A percentile compares a stretch with the other conserved stretches of the same genome.
Evolutionary conservation across 2,329 filamentous ascomycete genomes (phyloP).

Genomic region (Blastomyces emzantsi): DNA sequence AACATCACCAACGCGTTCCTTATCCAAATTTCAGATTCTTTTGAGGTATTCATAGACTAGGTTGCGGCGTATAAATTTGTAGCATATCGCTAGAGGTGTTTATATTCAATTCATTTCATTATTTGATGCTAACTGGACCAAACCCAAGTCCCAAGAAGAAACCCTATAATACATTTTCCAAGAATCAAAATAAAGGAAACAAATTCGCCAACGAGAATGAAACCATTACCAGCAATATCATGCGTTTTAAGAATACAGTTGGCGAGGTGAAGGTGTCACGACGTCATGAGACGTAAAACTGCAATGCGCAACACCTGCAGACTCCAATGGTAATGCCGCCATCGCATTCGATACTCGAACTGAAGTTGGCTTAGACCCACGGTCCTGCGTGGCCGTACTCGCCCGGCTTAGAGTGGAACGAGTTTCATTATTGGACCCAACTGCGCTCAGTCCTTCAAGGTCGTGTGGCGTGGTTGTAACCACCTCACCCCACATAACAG

Average conservation of each 20-base stretch:
- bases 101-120: not conserved
- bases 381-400: not conserved
- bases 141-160: not conserved
- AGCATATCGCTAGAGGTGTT: not conserved
- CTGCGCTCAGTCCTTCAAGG: not conserved
- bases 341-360: constrained; percentile 5
- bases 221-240: not conserved
- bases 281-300: constrained; percentile 20
- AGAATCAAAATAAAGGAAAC: not conserved
- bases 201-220: not conserved
- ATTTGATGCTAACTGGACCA: not conserved
- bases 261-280: constrained; percentile 12
- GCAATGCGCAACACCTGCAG: constrained; percentile 16
- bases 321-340: constrained; percentile 9
- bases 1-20: not conserved
- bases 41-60: not conserved
- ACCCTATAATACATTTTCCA: not conserved
- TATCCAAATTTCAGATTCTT: not conserved
- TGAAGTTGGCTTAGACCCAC: not conserved
- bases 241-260: constrained; percentile 14
- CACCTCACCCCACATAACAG: constrained; percentile 23
- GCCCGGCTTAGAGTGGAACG: not conserved
- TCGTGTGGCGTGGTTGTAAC: not conserved
- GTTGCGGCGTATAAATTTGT: not conserved
- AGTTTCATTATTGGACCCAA: not conserved